These are phyloP conservation scores for Cryptococcus deneoformans DNA, from an alignment of 1,284 basidiomycete species.

Conservation along the genomic window DNA sequence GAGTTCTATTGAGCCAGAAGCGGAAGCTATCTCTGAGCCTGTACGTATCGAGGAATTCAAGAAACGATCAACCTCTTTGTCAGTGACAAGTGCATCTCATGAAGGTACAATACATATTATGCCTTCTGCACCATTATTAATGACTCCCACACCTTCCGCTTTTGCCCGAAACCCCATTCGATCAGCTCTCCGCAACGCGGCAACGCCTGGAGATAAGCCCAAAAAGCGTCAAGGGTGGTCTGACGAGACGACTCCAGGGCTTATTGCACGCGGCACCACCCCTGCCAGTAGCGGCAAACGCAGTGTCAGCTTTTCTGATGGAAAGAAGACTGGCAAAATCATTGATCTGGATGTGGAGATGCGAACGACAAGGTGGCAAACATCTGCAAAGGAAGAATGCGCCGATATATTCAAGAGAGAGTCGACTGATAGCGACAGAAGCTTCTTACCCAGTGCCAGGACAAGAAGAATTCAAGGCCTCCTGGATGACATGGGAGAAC, in stretches of 20 bases:
- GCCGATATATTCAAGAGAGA: slow-evolving; percentile 39
- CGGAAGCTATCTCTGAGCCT: background rate
- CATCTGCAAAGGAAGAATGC: slow-evolving; percentile 18
- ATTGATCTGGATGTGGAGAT: slow-evolving; percentile 54
- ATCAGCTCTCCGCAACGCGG: slow-evolving; percentile 38
- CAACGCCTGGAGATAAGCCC: slow-evolving; percentile 42
- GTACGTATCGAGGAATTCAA: slow-evolving; percentile 1
- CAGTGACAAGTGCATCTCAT: slow-evolving; percentile 11
- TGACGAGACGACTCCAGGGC: slow-evolving; percentile 30
- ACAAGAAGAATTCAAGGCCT: slow-evolving; percentile 75
- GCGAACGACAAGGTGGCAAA: slow-evolving; percentile 8
- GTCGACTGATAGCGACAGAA: slow-evolving; percentile 34
- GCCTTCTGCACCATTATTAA: slow-evolving; percentile 31
- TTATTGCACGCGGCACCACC: slow-evolving; percentile 11
- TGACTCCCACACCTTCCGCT: slow-evolving; percentile 29
- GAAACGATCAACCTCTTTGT: slow-evolving; percentile 3
- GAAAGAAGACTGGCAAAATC: slow-evolving; percentile 78
- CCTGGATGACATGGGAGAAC: slow-evolving; percentile 66
- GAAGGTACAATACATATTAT: slow-evolving; percentile 26
- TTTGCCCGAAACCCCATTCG: slow-evolving; percentile 28
- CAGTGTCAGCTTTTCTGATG: slow-evolving; percentile 93
- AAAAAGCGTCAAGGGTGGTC: slow-evolving; percentile 47
- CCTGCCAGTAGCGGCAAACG: slow-evolving; percentile 53
- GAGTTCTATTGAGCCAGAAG: background rate
- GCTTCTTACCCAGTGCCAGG: slow-evolving; percentile 61